phyloP scores from a whole-genome alignment of 164 flowering plant species.

The Macadamia tetraphylla region DNA sequence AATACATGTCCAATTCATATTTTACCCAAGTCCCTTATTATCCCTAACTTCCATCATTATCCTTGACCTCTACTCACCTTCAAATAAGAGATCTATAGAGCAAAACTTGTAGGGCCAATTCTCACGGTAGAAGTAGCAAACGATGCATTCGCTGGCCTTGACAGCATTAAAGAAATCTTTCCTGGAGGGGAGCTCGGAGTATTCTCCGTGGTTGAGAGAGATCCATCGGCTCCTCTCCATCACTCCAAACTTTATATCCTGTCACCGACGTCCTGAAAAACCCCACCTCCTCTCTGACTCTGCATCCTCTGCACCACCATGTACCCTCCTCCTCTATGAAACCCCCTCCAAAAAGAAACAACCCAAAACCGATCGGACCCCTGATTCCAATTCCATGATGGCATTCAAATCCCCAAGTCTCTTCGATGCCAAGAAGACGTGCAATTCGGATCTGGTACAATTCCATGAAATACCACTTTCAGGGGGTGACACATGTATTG shows the following conservation, averaged over 20 bases:
- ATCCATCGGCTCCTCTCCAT: slow-evolving; percentile 64
- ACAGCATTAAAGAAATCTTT: slow-evolving; percentile 68
- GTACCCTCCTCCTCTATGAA: slow-evolving; percentile 11
- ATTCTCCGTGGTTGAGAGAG: slow-evolving; percentile 67
- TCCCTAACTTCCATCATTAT: too few species aligned
- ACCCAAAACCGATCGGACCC: slow-evolving; percentile 6
- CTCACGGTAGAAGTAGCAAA: not conserved
- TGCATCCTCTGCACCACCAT: slow-evolving; percentile 1
- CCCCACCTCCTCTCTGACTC: slow-evolving; percentile 4
- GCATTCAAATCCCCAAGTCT: slow-evolving; percentile 49
- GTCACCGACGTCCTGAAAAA: slow-evolving; percentile 17
- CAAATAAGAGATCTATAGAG: too few species aligned
- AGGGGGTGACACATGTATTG: too few species aligned
- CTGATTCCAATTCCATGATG: not conserved
- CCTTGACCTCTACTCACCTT: too few species aligned
- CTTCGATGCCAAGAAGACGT: slow-evolving; percentile 33
- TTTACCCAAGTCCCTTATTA: too few species aligned
- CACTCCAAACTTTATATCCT: slow-evolving; percentile 3
- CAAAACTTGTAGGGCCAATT: not conserved
- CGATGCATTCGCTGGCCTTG: slow-evolving; percentile 55
- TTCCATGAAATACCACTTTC: too few species aligned
- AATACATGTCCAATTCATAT: too few species aligned
- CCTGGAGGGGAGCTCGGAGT: slow-evolving; percentile 60
- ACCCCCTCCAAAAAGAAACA: slow-evolving; percentile 18
- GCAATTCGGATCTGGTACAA: too few species aligned